Evolutionary conservation across 202 grass and related monocot species (phyloP).

Genomic region (Bolboschoenoplectus hybrid): DNA sequence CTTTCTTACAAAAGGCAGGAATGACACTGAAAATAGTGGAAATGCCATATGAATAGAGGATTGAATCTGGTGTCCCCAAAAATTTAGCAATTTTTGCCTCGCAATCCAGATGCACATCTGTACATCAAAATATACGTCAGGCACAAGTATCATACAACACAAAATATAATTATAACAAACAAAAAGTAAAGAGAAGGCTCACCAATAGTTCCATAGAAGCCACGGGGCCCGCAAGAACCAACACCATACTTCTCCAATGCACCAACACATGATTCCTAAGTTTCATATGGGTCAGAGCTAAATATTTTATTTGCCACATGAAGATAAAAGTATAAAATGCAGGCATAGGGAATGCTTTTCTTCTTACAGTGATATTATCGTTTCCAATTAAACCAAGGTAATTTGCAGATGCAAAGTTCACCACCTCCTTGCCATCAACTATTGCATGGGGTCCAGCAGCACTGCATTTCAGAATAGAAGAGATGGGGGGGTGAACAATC

Average conservation of each 20-base stretch:
- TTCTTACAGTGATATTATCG: slow-evolving; percentile 91
- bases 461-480: slow-evolving; percentile 46
- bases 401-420: slow-evolving; percentile 98
- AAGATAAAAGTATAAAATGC: slow-evolving; percentile 49
- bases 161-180: slow-evolving; percentile 40
- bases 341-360: slow-evolving; percentile 67
- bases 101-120: slow-evolving; percentile 99
- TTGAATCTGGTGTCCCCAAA: slow-evolving; percentile 81
- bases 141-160: slow-evolving; percentile 39
- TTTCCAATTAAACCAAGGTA: slow-evolving; percentile 95
- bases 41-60: slow-evolving; percentile 97
- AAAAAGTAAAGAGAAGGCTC: slow-evolving; percentile 6
- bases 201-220: slow-evolving; percentile 99
- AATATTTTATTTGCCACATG: not conserved
- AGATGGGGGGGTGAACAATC: slow-evolving; percentile 52
- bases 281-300: slow-evolving; percentile 26
- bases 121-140: slow-evolving; percentile 35
- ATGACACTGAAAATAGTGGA: slow-evolving; percentile 99
- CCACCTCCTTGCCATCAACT: slow-evolving; percentile 86
- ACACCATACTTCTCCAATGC: slow-evolving; percentile 97
- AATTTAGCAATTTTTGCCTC: slow-evolving; percentile 85
- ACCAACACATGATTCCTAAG: slow-evolving; percentile 73
- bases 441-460: slow-evolving; percentile 87
- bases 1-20: slow-evolving; percentile 99
- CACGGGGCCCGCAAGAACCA: slow-evolving; percentile 92